phyloP scores from a whole-genome alignment of 106 monocot genomes.

The Dendrobium huoshanense region DNA sequence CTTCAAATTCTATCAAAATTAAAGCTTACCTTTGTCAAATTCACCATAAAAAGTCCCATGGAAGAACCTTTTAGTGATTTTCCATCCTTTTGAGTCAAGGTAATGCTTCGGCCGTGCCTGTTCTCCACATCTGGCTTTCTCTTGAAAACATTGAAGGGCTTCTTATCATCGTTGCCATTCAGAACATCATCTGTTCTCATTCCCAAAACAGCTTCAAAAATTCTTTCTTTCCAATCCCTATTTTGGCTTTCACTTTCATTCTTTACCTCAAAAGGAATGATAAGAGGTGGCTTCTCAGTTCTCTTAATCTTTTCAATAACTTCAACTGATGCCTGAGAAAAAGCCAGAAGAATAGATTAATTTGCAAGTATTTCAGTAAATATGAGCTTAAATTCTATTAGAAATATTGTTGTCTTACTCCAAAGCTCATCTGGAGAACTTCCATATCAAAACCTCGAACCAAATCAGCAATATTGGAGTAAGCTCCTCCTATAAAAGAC shows the following conservation, averaged over 20 bases:
- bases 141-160: slow-evolving; percentile 42
- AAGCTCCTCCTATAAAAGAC: slow-evolving; percentile 25
- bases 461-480: slow-evolving; percentile 60
- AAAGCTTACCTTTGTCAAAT: slow-evolving; percentile 53
- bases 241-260: slow-evolving; percentile 10
- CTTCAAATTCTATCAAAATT: too few relatives aligned
- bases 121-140: slow-evolving; percentile 68
- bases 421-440: slow-evolving; percentile 63
- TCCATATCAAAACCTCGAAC: slow-evolving; percentile 58
- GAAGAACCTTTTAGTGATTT: slow-evolving; percentile 32
- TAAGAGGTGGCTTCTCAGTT: slow-evolving; percentile 39
- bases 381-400: not conserved
- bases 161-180: slow-evolving; percentile 27
- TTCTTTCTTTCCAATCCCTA: slow-evolving; percentile 30
- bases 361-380: not conserved
- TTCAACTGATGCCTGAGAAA: slow-evolving; percentile 44
- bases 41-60: slow-evolving; percentile 79
- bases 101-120: slow-evolving; percentile 63
- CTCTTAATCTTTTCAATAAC: slow-evolving; percentile 35
- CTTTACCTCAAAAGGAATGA: slow-evolving; percentile 31
- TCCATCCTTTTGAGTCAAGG: slow-evolving; percentile 44
- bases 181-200: slow-evolving; percentile 2
- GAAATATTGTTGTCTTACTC: slow-evolving; percentile 23
- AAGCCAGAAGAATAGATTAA: not conserved
- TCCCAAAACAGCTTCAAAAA: slow-evolving; percentile 44